Conservation (phyloP, 2,329 filamentous ascomycete genomes). For the Botrytis pseudocinerea region DNA sequence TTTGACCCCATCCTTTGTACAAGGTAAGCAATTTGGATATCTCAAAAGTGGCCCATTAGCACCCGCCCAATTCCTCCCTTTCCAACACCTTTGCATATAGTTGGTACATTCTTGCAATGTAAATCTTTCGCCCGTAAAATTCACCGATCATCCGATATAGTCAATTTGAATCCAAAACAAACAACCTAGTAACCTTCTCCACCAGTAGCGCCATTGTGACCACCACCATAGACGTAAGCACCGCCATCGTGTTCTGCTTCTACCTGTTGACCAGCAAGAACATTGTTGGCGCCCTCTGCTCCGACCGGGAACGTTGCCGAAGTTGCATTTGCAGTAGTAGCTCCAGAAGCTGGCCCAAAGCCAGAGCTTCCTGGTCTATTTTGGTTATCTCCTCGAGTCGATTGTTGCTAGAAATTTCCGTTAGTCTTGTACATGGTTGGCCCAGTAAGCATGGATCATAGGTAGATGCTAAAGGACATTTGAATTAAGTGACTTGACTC, state of each 20-base stretch:
- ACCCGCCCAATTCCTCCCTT: constrained; percentile 27
- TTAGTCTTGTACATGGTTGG: constrained; percentile 20
- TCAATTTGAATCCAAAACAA: constrained; percentile 18
- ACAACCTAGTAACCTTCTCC: constrained; percentile 35
- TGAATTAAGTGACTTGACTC: constrained; percentile 46
- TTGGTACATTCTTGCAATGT: constrained; percentile 39
- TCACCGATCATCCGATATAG: constrained; percentile 8
- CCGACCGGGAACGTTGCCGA: constrained; percentile 38
- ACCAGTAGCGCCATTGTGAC: constrained; percentile 56
- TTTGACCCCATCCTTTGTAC: constrained; percentile 38
- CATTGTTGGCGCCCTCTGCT: constrained; percentile 40
- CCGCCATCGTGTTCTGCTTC: constrained; percentile 42
- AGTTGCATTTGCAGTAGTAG: constrained; percentile 42
- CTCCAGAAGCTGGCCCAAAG: constrained; percentile 48
- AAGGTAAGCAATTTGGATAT: constrained; percentile 27
- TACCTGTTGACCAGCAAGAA: constrained; percentile 39
- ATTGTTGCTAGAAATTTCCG: constrained; percentile 50
- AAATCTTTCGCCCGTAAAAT: constrained; percentile 22
- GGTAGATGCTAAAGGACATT: constrained; percentile 17
- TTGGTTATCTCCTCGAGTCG: constrained; percentile 64
- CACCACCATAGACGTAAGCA: constrained; percentile 48
- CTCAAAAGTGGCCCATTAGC: constrained; percentile 26
- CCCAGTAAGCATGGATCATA: constrained; percentile 22
- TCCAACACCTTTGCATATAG: constrained; percentile 35
- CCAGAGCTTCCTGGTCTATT: constrained; percentile 55